Evolutionary conservation across 768 basidiomycete genomes (phyloP).

Genomic region (Pleurotus cornucopiae): DNA sequence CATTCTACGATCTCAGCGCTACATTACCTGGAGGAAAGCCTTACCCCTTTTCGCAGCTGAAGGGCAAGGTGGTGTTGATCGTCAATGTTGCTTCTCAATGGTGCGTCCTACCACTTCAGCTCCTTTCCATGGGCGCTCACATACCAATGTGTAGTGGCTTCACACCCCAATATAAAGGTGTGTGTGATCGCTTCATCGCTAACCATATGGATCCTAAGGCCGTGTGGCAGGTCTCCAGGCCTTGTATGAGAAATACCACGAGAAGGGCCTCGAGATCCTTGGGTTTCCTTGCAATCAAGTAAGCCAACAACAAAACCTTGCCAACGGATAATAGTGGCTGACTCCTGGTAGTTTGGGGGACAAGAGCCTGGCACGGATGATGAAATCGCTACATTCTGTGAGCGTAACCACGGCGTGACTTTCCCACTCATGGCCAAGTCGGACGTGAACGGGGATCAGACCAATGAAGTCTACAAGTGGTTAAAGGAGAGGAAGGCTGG

Average conservation of each 20-base stretch:
- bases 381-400: constrained; percentile 72
- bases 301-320: constrained; percentile 10
- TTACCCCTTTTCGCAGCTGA: constrained; percentile 64
- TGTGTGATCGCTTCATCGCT: not conserved
- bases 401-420: constrained; percentile 80
- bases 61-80: constrained; percentile 74
- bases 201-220: not conserved
- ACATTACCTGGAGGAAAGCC: constrained; percentile 50
- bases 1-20: constrained; percentile 69
- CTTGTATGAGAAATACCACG: constrained; percentile 79
- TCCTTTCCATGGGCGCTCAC: not conserved
- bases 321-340: not conserved
- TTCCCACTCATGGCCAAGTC: constrained; percentile 93
- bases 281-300: constrained; percentile 94
- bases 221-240: constrained; percentile 60
- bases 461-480: constrained; percentile 83
- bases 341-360: constrained; percentile 58
- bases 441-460: constrained; percentile 84
- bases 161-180: constrained; percentile 75
- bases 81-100: constrained; percentile 79
- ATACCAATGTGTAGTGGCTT: constrained; percentile 53
- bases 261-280: constrained; percentile 69
- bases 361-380: constrained; percentile 84
- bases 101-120: constrained; percentile 28
- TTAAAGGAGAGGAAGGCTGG: constrained; percentile 79